Percentiles rank a stretch among this genome's conserved stretches.
Evolutionary conservation across 2,329 filamentous ascomycete genomes (phyloP).

Genomic region (Fusarium graminum): DNA sequence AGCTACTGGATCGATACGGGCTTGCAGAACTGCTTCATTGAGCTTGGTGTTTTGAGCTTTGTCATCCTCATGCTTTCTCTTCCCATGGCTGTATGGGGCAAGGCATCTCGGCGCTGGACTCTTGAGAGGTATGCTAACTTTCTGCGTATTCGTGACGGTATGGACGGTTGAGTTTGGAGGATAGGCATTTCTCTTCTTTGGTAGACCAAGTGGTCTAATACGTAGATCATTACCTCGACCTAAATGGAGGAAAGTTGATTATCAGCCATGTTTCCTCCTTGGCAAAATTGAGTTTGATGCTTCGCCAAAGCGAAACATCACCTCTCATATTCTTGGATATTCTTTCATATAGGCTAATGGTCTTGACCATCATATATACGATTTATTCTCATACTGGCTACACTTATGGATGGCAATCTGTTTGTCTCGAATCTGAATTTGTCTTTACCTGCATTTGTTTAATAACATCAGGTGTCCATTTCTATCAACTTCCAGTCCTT

Average conservation of each 20-base stretch:
- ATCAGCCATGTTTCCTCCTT: not conserved
- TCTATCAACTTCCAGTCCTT: not conserved
- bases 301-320: not conserved
- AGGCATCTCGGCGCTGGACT: slow-evolving; percentile 63
- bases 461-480: not conserved
- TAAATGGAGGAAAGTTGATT: not conserved
- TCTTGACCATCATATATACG: accelerated
- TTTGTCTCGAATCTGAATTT: accelerated
- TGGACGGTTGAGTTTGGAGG: slow-evolving; percentile 40
- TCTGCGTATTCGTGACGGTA: slow-evolving; percentile 61
- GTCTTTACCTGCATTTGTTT: not conserved
- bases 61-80: slow-evolving; percentile 63
- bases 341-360: not conserved
- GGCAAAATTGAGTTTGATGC: not conserved
- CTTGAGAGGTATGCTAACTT: slow-evolving; percentile 60
- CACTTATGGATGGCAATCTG: no score
- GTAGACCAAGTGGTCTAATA: not conserved
- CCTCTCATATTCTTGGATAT: not conserved
- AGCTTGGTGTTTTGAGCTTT: slow-evolving; percentile 64
- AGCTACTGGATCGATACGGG: slow-evolving; percentile 63
- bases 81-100: slow-evolving; percentile 68
- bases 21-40: slow-evolving; percentile 63
- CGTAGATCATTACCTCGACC: not conserved
- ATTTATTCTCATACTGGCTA: not conserved
- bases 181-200: not conserved